A percentile compares a stretch with the other conserved stretches of the same genome.
Conservation (phyloP, 2,329 filamentous ascomycete species). For the Thelonectria blattea region DNA sequence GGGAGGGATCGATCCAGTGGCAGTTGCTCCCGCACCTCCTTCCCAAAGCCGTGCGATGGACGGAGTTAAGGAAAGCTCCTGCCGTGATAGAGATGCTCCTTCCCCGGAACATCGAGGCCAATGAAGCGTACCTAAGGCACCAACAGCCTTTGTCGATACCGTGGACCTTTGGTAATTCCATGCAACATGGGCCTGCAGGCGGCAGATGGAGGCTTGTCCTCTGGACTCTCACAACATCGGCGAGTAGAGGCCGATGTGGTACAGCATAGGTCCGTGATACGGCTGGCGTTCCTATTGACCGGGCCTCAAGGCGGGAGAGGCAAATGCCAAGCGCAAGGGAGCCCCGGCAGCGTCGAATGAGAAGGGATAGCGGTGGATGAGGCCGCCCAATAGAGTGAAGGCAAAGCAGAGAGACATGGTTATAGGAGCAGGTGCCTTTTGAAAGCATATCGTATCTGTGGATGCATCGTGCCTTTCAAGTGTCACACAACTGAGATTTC, state of each 20-base stretch:
- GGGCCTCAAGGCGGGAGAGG: slow-evolving; percentile 1
- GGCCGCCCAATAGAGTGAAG: neutral
- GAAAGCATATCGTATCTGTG: slow-evolving; percentile 4
- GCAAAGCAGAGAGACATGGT: slow-evolving; percentile 5
- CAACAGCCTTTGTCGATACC: neutral
- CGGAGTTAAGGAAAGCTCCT: neutral
- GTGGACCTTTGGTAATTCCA: slow-evolving; percentile 12
- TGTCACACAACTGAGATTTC: slow-evolving; percentile 13
- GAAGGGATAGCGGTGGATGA: neutral
- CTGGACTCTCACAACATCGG: slow-evolving; percentile 16
- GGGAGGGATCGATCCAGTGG: neutral
- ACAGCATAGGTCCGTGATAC: slow-evolving; percentile 25
- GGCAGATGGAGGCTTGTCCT: slow-evolving; percentile 10
- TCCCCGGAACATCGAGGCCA: neutral
- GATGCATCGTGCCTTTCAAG: neutral
- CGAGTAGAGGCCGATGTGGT: slow-evolving; percentile 19
- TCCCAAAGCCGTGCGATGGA: slow-evolving; percentile 1
- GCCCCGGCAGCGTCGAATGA: neutral
- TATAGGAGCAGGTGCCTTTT: neutral
- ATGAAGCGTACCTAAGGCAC: neutral
- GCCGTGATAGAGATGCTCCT: neutral
- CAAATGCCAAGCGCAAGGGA: neutral
- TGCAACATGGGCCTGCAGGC: slow-evolving; percentile 2
- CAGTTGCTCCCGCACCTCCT: slow-evolving; percentile 6
- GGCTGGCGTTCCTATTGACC: slow-evolving; percentile 15